Percentiles rank a stretch among this genome's conserved stretches.
phyloP scores from a whole-genome alignment of 1,139 yeast genomes.

The Lodderomyces beijingensis region DNA sequence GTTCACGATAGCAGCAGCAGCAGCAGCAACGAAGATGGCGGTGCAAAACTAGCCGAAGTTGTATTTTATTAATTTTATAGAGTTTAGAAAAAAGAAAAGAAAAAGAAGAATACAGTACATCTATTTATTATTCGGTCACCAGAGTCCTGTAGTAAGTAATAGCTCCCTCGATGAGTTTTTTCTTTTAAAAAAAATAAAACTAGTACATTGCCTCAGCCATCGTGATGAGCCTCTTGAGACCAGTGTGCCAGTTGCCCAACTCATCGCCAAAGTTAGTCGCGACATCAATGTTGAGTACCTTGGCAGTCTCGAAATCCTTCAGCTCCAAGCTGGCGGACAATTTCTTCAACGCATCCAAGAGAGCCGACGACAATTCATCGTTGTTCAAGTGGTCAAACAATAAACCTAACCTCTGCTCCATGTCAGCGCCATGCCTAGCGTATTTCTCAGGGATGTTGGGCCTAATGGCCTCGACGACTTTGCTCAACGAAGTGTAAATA shows the following conservation, averaged over 20 bases:
- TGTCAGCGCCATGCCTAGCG: constrained; percentile 70
- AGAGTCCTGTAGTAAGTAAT: background rate
- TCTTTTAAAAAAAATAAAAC: constrained; percentile 2
- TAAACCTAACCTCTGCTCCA: constrained; percentile 74
- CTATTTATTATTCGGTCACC: background rate
- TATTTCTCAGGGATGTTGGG: constrained; percentile 77
- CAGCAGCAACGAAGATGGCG: constrained; percentile 32
- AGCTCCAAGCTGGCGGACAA: constrained; percentile 49
- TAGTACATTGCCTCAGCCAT: constrained; percentile 54
- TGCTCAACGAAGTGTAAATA: constrained; percentile 53
- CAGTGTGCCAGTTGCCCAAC: constrained; percentile 90
- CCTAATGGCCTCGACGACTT: constrained; percentile 56
- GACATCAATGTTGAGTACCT: constrained; percentile 52
- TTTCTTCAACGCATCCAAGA: constrained; percentile 49
- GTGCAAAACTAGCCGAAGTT: constrained; percentile 57
- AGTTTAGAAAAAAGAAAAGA: constrained; percentile 1
- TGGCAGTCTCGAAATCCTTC: constrained; percentile 59
- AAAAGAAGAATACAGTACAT: background rate
- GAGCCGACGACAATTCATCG: constrained; percentile 57
- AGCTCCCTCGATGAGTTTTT: constrained; percentile 1
- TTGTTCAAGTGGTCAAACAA: constrained; percentile 79
- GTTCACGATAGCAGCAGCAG: constrained; percentile 35
- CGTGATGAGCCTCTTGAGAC: constrained; percentile 82
- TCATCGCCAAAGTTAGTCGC: constrained; percentile 67
- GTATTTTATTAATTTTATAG: constrained; percentile 24